Conservation (phyloP, 805 yeast species). For the Schizosaccharomyces lindneri region DNA sequence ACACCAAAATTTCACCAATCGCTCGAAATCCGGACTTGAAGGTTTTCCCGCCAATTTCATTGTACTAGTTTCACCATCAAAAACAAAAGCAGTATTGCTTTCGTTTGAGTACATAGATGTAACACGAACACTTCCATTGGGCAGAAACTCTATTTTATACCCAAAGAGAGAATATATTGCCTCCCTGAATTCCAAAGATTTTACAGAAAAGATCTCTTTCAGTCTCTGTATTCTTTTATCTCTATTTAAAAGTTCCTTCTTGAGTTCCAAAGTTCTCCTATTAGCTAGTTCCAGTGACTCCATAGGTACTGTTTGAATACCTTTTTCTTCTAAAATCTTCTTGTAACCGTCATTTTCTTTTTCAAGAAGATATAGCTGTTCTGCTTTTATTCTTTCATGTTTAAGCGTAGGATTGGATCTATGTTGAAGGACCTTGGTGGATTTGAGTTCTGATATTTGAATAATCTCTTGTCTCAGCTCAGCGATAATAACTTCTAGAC, state of each 20-base stretch:
- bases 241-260: slow-evolving; percentile 23
- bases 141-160: slow-evolving; percentile 41
- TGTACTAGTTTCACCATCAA: slow-evolving; percentile 31
- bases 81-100: slow-evolving; percentile 23
- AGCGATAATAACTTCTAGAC: background rate
- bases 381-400: slow-evolving; percentile 36
- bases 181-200: slow-evolving; percentile 47
- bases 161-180: slow-evolving; percentile 48
- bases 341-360: slow-evolving; percentile 36
- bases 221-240: slow-evolving; percentile 29
- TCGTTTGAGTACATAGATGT: slow-evolving; percentile 21
- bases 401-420: slow-evolving; percentile 37
- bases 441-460: slow-evolving; percentile 11
- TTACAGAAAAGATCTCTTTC: slow-evolving; percentile 28
- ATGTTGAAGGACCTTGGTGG: slow-evolving; percentile 31
- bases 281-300: slow-evolving; percentile 38
- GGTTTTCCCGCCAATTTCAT: slow-evolving; percentile 20
- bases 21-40: slow-evolving; percentile 4
- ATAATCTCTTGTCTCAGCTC: background rate
- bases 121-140: slow-evolving; percentile 30
- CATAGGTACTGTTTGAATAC: slow-evolving; percentile 22
- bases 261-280: slow-evolving; percentile 25
- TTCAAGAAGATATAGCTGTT: slow-evolving; percentile 25
- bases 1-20: slow-evolving; percentile 39
- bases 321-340: slow-evolving; percentile 8